phyloP scores from a whole-genome alignment of 2,329 filamentous ascomycete species.

The Parascedosporium putredinis region DNA sequence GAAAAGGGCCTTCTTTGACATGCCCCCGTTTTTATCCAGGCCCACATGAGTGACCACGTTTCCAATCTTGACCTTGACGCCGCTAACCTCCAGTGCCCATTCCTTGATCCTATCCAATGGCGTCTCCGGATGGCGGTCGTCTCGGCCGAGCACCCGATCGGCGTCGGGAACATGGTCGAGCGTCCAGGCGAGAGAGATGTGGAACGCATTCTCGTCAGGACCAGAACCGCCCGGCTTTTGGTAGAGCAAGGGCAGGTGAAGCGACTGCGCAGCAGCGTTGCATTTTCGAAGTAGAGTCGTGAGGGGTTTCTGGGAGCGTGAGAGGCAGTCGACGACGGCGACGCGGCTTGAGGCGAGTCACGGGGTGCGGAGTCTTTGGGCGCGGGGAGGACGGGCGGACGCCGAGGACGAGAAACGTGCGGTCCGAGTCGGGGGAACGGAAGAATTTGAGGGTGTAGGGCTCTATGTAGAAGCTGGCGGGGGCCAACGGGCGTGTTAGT shows the following conservation, averaged over 20 bases:
- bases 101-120: slow-evolving; percentile 20
- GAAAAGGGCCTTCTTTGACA: background rate
- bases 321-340: background rate
- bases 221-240: slow-evolving; percentile 12
- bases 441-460: slow-evolving; percentile 36
- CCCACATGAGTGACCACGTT: slow-evolving; percentile 40
- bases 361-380: slow-evolving; percentile 4
- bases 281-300: slow-evolving; percentile 53
- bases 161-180: slow-evolving; percentile 33
- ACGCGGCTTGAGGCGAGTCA: background rate
- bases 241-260: slow-evolving; percentile 65
- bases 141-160: slow-evolving; percentile 25
- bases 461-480: slow-evolving; percentile 25
- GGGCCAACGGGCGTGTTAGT: background rate
- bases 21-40: background rate
- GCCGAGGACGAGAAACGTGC: slow-evolving; percentile 76
- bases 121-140: slow-evolving; percentile 13
- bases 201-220: slow-evolving; percentile 49
- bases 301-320: slow-evolving; percentile 36
- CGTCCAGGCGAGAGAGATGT: slow-evolving; percentile 85
- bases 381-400: slow-evolving; percentile 26
- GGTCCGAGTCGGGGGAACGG: slow-evolving; percentile 45
- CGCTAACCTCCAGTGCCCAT: slow-evolving; percentile 43
- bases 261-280: slow-evolving; percentile 50
- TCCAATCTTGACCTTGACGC: slow-evolving; percentile 65